These are phyloP conservation scores for Sphagnum tenellum DNA, from an alignment of 225 moss, liverwort and hornwort genomes.

Conservation along the genomic window DNA sequence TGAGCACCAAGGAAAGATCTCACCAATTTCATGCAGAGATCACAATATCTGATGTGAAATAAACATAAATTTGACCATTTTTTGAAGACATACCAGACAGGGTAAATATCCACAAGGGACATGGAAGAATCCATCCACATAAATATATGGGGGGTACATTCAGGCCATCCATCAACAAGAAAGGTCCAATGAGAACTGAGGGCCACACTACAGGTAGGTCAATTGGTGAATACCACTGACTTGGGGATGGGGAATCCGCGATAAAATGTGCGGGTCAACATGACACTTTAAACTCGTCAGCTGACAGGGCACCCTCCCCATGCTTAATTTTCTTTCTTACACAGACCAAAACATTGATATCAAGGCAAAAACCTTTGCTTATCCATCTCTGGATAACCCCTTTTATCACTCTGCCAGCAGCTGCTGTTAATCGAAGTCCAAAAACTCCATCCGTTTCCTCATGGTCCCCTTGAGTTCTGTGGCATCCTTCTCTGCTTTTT, in stretches of 20 bases:
- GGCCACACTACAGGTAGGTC: background rate
- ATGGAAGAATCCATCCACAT: too few relatives aligned
- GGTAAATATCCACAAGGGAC: too few relatives aligned
- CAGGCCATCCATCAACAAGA: too few relatives aligned
- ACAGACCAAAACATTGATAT: slow-evolving; percentile 15
- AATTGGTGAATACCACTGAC: slow-evolving; percentile 47
- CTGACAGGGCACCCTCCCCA: slow-evolving; percentile 42
- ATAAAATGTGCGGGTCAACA: slow-evolving; percentile 90
- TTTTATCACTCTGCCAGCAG: too few relatives aligned
- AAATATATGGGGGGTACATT: too few relatives aligned
- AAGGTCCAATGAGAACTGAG: too few relatives aligned
- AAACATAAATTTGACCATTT: too few relatives aligned
- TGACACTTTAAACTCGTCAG: slow-evolving; percentile 81
- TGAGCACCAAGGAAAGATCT: too few relatives aligned
- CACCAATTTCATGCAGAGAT: too few relatives aligned
- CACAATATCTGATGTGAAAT: too few relatives aligned
- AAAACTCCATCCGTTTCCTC: slow-evolving; percentile 98
- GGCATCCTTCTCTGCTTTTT: slow-evolving; percentile 90
- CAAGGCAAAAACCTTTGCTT: slow-evolving; percentile 7
- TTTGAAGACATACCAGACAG: too few relatives aligned
- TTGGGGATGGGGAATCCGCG: slow-evolving; percentile 65
- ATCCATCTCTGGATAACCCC: too few relatives aligned
- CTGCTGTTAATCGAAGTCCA: slow-evolving; percentile 61
- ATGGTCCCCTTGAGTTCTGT: slow-evolving; percentile 90
- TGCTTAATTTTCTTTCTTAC: slow-evolving; percentile 20